A percentile compares a stretch with the other conserved stretches of the same genome.
Evolutionary conservation across 495 filamentous ascomycete species (phyloP).

Genomic region (Trichoderma virens): DNA sequence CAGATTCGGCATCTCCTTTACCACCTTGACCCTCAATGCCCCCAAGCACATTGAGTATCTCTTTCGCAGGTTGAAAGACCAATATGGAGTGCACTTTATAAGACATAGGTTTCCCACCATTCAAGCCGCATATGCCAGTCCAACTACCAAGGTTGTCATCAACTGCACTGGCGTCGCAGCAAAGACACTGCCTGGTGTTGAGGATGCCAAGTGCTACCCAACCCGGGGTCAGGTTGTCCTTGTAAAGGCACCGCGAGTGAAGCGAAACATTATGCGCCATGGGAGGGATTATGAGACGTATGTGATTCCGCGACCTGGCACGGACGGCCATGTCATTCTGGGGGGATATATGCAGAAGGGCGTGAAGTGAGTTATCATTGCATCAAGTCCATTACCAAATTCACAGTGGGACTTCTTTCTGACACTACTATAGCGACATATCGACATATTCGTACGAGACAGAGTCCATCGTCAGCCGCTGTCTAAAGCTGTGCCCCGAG

Average conservation of each 20-base stretch:
- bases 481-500: slow-evolving; percentile 17
- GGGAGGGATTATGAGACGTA: slow-evolving; percentile 29
- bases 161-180: slow-evolving; percentile 27
- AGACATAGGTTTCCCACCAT: slow-evolving; percentile 18
- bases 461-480: slow-evolving; percentile 24
- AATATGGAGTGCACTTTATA: slow-evolving; percentile 21
- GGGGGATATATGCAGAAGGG: slow-evolving; percentile 28
- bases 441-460: slow-evolving; percentile 19
- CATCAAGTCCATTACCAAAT: too few relatives aligned
- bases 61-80: slow-evolving; percentile 9
- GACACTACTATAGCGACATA: slow-evolving; percentile 15
- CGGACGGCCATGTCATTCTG: slow-evolving; percentile 25
- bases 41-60: slow-evolving; percentile 22
- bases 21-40: slow-evolving; percentile 26
- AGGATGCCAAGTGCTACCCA: slow-evolving; percentile 23
- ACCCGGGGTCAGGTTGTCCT: slow-evolving; percentile 36
- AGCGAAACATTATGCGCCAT: slow-evolving; percentile 27
- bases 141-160: slow-evolving; percentile 23
- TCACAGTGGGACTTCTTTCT: too few relatives aligned
- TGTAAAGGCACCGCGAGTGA: slow-evolving; percentile 25
- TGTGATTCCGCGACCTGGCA: slow-evolving; percentile 26
- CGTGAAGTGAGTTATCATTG: slow-evolving; percentile 13
- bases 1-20: slow-evolving; percentile 24
- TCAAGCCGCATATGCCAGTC: slow-evolving; percentile 19
- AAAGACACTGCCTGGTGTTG: slow-evolving; percentile 19